These are phyloP conservation scores for Cyberlindnera euphorbiae DNA, from an alignment of 805 yeast genomes.

Conservation along the genomic window DNA sequence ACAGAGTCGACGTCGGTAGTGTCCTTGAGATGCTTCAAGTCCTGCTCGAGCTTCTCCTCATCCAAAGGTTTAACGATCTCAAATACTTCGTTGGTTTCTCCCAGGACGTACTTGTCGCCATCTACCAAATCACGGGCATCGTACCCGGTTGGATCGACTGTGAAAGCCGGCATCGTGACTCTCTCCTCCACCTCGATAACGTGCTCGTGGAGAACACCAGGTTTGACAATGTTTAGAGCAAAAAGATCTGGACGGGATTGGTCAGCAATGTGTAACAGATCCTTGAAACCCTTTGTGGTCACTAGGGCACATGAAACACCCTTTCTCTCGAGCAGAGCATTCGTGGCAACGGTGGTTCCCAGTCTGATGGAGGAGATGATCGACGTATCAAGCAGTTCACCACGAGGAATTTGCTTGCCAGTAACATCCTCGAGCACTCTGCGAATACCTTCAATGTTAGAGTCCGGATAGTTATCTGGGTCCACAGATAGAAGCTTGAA, in stretches of 20 bases:
- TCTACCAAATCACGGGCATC: constrained; percentile 28
- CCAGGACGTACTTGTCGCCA: constrained; percentile 34
- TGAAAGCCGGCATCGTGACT: constrained; percentile 55
- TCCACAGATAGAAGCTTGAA: constrained; percentile 45
- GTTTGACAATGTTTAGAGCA: constrained; percentile 43
- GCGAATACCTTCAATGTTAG: constrained; percentile 49
- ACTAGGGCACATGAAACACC: constrained; percentile 44
- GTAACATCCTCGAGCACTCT: constrained; percentile 38
- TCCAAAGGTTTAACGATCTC: constrained; percentile 34
- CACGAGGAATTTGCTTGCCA: constrained; percentile 30
- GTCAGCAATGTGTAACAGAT: constrained; percentile 46
- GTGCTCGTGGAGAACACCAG: constrained; percentile 38
- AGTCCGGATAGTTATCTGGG: constrained; percentile 43
- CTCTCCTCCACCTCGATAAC: constrained; percentile 48
- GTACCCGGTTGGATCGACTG: constrained; percentile 39
- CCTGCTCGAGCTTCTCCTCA: constrained; percentile 19
- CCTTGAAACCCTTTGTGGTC: constrained; percentile 48
- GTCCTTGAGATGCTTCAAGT: constrained; percentile 19
- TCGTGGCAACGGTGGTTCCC: constrained; percentile 52
- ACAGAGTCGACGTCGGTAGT: constrained; percentile 28
- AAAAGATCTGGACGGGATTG: constrained; percentile 50
- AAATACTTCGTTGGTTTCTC: constrained; percentile 36
- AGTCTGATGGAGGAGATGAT: constrained; percentile 38
- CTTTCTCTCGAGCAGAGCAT: constrained; percentile 47
- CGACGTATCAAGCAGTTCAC: constrained; percentile 30